A percentile compares a stretch with the other conserved stretches of the same genome.
Evolutionary conservation across 441 rosid genomes (phyloP).

Genomic region (Pelargonium fulgidum): DNA sequence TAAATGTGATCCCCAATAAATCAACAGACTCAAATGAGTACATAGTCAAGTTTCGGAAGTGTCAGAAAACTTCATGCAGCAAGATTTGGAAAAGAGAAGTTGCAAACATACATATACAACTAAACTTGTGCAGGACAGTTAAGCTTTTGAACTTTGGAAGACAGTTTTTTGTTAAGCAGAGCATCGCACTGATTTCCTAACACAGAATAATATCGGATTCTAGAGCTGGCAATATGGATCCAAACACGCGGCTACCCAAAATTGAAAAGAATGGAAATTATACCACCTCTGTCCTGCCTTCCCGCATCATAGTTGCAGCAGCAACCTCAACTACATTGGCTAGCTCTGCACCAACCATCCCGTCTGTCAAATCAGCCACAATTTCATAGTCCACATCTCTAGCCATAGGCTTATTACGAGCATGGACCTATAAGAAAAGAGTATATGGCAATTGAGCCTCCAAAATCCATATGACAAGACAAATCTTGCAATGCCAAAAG

Average conservation of each 20-base stretch:
- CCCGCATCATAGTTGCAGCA: constrained; percentile 90
- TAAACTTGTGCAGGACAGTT: no score
- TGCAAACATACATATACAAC: no score
- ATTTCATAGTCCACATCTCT: constrained; percentile 90
- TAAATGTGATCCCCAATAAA: not conserved
- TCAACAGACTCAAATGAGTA: not conserved
- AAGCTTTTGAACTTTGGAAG: no score
- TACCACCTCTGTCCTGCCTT: constrained; percentile 79
- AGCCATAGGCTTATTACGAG: constrained; percentile 91
- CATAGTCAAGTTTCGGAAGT: no score
- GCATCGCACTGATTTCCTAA: no score
- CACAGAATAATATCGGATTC: no score
- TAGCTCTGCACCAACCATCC: constrained; percentile 99
- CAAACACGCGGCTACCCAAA: no score
- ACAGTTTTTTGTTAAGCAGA: no score
- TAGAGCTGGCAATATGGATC: no score
- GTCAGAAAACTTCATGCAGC: no score
- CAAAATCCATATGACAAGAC: not conserved
- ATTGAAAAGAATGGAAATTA: no score
- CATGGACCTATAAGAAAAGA: constrained; percentile 57
- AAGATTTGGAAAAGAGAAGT: no score
- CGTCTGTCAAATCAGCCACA: constrained; percentile 85
- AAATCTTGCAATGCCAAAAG: not conserved
- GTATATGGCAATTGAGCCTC: not conserved
- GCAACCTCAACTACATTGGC: constrained; percentile 92